Evolutionary conservation across 106 monocot genomes (phyloP).

Genomic region (Iris macrosiphon): DNA sequence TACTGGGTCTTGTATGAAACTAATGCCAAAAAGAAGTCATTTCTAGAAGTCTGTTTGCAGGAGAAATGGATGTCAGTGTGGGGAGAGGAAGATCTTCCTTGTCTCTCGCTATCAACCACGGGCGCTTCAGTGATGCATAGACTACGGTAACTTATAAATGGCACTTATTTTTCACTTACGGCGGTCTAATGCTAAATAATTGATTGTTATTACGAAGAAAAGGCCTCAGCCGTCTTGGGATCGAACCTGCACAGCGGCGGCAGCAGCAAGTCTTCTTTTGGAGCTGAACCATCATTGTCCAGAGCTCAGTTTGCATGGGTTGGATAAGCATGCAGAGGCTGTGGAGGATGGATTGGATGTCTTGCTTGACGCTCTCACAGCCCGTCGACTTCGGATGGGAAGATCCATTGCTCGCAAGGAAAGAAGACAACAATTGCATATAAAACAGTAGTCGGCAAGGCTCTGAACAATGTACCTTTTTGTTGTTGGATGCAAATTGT

Average conservation of each 20-base stretch:
- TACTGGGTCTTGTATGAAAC: no score
- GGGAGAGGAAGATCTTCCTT: constrained; percentile 74
- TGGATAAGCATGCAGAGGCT: constrained; percentile 71
- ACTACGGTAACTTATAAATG: constrained; percentile 46
- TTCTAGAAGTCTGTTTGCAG: constrained; percentile 38
- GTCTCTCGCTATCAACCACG: constrained; percentile 50
- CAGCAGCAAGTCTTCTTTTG: constrained; percentile 78
- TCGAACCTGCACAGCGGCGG: constrained; percentile 91
- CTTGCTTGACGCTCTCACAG: constrained; percentile 58
- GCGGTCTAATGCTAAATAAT: no score
- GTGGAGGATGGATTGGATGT: constrained; percentile 59
- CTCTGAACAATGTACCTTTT: no score
- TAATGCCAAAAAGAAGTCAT: no score
- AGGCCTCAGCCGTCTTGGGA: constrained; percentile 99
- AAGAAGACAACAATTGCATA: constrained; percentile 40
- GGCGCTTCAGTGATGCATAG: constrained; percentile 89
- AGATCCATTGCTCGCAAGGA: constrained; percentile 53
- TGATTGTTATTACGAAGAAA: background rate
- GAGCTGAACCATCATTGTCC: constrained; percentile 48
- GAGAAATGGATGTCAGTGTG: constrained; percentile 46
- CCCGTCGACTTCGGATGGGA: constrained; percentile 57
- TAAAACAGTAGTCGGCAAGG: constrained; percentile 1
- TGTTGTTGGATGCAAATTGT: no score
- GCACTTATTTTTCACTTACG: no score
- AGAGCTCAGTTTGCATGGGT: constrained; percentile 17